Evolutionary conservation across 192 early-diverging fungal species (phyloP), one percentile per base, ranked within the genome.

Genomic region (Cetraspora pellucida): DNA sequence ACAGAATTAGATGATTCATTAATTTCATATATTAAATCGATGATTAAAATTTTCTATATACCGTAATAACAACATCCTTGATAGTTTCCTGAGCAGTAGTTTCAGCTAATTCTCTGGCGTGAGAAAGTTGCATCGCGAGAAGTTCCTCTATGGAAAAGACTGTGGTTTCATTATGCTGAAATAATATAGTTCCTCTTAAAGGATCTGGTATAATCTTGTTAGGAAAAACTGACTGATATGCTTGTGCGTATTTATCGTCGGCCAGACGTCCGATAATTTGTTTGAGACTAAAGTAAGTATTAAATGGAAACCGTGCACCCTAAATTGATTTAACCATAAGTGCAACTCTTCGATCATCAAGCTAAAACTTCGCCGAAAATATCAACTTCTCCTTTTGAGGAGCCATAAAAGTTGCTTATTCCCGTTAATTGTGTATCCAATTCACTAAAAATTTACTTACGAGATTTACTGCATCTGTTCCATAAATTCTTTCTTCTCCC

Each of bases 21-120:
- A 37, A 37, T 37, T 7, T 37, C 1, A 37, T 6, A 6, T 37
- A 37, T 1, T 2, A 37, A 37, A 37, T n/a, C n/a, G n/a, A n/a
- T n/a, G n/a, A n/a, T n/a, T n/a, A 37, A 37, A 37, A 37, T 1
- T 54, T 19, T 54, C 25, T 44, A 55, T 58, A 84, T 81, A 94
- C 96, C 9, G 98, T 94, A 43, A 99, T 92, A 23, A 99, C 96
- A 54, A 92, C 94, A 58, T 96, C 96, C 65, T 85, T 89, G 31
- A 97, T 91, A 13, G 78, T 47, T 59, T 95, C 90, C 31, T 88
- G 88, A 52, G 95, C 95, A 63, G 87, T 90, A 37, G 84, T 84
- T 63, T 88, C 87, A 64, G 95, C 98, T 80, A 93, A 93, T 74
- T 91, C 83, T 83, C 92, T 93, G 7, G 96, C 96, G 50, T 96